Evolutionary conservation across 176 grass and related monocot genomes (phyloP), one percentile per base, ranked within the genome.

Genomic region (Hordeum vulgare): DNA sequence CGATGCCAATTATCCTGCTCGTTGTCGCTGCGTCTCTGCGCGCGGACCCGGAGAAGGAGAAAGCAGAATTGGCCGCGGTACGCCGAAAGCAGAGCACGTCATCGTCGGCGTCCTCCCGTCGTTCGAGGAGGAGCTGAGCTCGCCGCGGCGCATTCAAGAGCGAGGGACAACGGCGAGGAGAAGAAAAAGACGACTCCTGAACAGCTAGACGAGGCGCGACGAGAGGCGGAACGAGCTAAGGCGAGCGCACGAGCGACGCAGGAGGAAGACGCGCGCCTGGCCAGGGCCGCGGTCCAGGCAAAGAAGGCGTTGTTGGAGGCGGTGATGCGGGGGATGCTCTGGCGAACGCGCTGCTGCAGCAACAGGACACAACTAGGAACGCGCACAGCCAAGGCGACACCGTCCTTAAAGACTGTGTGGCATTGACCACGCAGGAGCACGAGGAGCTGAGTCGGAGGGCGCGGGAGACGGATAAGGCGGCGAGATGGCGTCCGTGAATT

Each of bases 91-190:
- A 88, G 81, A 68, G 21, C 1, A 8, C 41, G 5, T 68, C 77
- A 2, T 68, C 77, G 26, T 62, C 88, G 8, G 17, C 60, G 23
- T 81, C 86, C 23, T 92, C 66, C 84, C 84, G 20, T 62, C 78
- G 49, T 86, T 97, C 41, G 75, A 86, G 76, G 86, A 85, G 45
- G 95, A 97, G 45, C 33, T 94, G 87, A 88, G 65, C 85, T 97
- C 13, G 37, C 75, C 3, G 74, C 11, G 34, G 83, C 76, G 12
- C 65, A 70, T 17, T 66, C 11, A 4, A 80, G 45, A 90, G 83
- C 80, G 9, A 92, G 79, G 56, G 85, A 44, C 33, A 14, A 23
- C 25, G 17, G 21, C 40, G 63, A 81, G 12, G 81, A 57, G 11
- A 41, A 8, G 8, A 35, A 8, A 25, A 29, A 44, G 17, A 61